These are phyloP conservation scores for Aleurites moluccanus DNA, from an alignment of 441 rosid species.

Conservation along the genomic window DNA sequence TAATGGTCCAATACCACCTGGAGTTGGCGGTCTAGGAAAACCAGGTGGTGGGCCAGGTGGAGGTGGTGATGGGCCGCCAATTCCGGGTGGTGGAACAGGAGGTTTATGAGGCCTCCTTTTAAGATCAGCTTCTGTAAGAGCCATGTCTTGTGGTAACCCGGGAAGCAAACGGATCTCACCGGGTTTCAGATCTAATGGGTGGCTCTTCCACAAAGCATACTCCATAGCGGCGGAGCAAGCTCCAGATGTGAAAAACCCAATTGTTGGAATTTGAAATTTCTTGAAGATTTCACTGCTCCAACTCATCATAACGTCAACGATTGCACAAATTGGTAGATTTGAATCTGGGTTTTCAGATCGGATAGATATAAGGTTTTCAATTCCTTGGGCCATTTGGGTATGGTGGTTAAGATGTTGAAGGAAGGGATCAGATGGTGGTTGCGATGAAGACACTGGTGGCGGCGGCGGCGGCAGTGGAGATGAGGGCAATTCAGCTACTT, in stretches of 20 bases:
- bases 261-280: slow-evolving; percentile 33
- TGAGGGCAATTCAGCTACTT: slow-evolving; percentile 26
- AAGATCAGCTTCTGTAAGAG: slow-evolving; percentile 36
- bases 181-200: slow-evolving; percentile 27
- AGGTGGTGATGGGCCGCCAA: neutral
- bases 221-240: slow-evolving; percentile 56
- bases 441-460: neutral
- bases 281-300: slow-evolving; percentile 36
- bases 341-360: neutral
- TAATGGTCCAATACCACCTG: slow-evolving; percentile 6
- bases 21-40: slow-evolving; percentile 14
- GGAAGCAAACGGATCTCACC: slow-evolving; percentile 41
- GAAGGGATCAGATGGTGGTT: slow-evolving; percentile 14
- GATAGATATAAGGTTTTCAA: slow-evolving; percentile 29
- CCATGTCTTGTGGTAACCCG: slow-evolving; percentile 51
- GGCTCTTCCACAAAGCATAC: slow-evolving; percentile 43
- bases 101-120: slow-evolving; percentile 33
- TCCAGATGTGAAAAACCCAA: slow-evolving; percentile 54
- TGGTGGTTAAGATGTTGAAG: slow-evolving; percentile 19
- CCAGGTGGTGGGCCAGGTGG: neutral
- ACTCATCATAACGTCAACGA: slow-evolving; percentile 48
- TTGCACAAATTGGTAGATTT: slow-evolving; percentile 35
- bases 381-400: slow-evolving; percentile 20
- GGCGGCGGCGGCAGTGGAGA: slow-evolving; percentile 15
- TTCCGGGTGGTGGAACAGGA: slow-evolving; percentile 17